These are phyloP conservation scores for Hippophae rhamnoides DNA, from an alignment of 306 rosid species.

Conservation along the genomic window DNA sequence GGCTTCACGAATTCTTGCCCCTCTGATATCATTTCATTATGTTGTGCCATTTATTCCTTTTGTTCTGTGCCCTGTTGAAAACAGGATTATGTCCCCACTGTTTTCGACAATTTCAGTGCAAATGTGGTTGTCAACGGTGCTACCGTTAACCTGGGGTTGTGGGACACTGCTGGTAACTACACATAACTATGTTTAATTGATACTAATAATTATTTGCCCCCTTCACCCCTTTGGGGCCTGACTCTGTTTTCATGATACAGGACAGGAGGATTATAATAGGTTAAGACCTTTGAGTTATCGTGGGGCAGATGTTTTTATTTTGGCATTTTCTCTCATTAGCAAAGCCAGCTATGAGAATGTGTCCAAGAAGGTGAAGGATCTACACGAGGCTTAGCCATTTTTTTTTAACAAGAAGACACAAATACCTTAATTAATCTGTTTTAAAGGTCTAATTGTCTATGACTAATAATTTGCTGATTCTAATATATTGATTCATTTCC, in stretches of 20 bases:
- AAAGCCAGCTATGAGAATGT: slow-evolving; percentile 52
- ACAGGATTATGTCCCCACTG: slow-evolving; percentile 97
- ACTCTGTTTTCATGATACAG: slow-evolving; percentile 32
- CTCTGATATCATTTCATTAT: background rate
- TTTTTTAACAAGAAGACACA: background rate
- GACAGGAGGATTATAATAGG: slow-evolving; percentile 48
- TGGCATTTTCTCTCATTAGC: slow-evolving; percentile 54
- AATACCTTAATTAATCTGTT: background rate
- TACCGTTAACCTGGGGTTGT: slow-evolving; percentile 92
- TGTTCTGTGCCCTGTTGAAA: slow-evolving; percentile 26
- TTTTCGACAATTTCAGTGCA: slow-evolving; percentile 97
- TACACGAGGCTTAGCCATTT: background rate
- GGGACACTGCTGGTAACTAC: slow-evolving; percentile 95
- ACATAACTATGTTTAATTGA: slow-evolving; percentile 4
- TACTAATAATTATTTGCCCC: background rate
- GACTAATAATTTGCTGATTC: slow-evolving; percentile 11
- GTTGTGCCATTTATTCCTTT: background rate
- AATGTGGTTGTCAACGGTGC: slow-evolving; percentile 95
- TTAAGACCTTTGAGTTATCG: slow-evolving; percentile 56
- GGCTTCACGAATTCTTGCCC: no score
- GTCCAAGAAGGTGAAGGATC: slow-evolving; percentile 35
- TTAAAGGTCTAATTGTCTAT: background rate
- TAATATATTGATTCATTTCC: slow-evolving; percentile 23
- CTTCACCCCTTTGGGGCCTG: slow-evolving; percentile 18
- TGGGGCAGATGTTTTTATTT: slow-evolving; percentile 48